phyloP scores from a whole-genome alignment of 441 rosid species.

The Eutrema salsugineum region DNA sequence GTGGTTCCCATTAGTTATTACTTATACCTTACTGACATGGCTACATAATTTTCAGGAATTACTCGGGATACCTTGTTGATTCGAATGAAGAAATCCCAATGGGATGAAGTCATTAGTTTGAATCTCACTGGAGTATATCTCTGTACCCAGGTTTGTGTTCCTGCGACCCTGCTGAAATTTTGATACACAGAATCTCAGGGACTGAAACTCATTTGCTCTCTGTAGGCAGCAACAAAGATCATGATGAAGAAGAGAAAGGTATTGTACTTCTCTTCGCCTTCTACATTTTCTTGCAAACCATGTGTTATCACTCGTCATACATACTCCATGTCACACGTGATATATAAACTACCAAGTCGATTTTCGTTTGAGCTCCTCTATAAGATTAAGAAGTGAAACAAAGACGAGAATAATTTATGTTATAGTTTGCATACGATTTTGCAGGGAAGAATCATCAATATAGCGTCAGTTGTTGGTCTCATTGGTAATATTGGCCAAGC shows the following conservation, averaged over 20 bases:
- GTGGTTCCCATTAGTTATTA: conserved; percentile 14
- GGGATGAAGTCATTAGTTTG: conserved; percentile 93
- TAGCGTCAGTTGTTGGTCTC: conserved; percentile 87
- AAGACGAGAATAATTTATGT: not conserved
- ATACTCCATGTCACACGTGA: not conserved
- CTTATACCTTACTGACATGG: conserved; percentile 17
- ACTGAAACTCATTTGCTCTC: conserved; percentile 24
- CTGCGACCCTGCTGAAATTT: not conserved
- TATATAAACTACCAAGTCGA: not conserved
- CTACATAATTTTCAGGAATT: conserved; percentile 58
- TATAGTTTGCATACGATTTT: conserved; percentile 4
- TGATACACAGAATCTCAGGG: not conserved
- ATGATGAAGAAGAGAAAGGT: conserved; percentile 97
- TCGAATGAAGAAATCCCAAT: conserved; percentile 90
- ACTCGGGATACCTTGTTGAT: conserved; percentile 80
- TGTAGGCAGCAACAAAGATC: conserved; percentile 92
- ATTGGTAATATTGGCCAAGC: conserved; percentile 93
- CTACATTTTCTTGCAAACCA: not conserved
- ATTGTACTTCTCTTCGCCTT: not conserved
- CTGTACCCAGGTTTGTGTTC: conserved; percentile 76
- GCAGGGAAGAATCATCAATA: conserved; percentile 84
- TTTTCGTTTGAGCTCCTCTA: not conserved
- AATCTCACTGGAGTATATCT: conserved; percentile 96
- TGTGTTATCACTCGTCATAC: not conserved
- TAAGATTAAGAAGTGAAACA: not conserved